Evolutionary conservation across 805 yeast genomes (phyloP).

Genomic region (Ogataea corticis): DNA sequence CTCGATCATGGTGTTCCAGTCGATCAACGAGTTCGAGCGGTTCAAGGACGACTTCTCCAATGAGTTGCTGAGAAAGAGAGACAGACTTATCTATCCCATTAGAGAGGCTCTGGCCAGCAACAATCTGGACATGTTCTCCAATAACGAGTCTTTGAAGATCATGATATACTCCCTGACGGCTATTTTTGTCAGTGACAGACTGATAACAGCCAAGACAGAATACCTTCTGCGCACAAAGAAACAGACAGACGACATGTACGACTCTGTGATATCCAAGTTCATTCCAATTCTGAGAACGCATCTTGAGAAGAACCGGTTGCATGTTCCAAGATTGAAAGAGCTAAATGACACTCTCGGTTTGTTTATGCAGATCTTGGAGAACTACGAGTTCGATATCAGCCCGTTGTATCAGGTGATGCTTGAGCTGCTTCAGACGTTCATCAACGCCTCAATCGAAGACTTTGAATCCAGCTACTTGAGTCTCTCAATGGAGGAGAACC

Average conservation of each 20-base stretch:
- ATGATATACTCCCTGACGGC: slow-evolving; percentile 68
- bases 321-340: slow-evolving; percentile 46
- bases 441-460: slow-evolving; percentile 52
- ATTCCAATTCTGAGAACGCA: slow-evolving; percentile 57
- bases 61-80: slow-evolving; percentile 71
- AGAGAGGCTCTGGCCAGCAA: slow-evolving; percentile 41
- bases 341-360: slow-evolving; percentile 67
- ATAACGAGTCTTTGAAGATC: slow-evolving; percentile 48
- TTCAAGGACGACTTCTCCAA: slow-evolving; percentile 64
- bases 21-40: slow-evolving; percentile 63
- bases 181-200: slow-evolving; percentile 73
- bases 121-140: slow-evolving; percentile 31
- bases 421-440: slow-evolving; percentile 57
- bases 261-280: slow-evolving; percentile 58
- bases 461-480: slow-evolving; percentile 63
- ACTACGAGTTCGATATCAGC: slow-evolving; percentile 58
- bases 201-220: slow-evolving; percentile 62
- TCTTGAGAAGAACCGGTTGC: slow-evolving; percentile 42
- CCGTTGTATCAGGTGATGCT: slow-evolving; percentile 65
- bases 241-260: slow-evolving; percentile 75
- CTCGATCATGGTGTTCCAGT: slow-evolving; percentile 76
- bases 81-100: slow-evolving; percentile 64
- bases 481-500: slow-evolving; percentile 75
- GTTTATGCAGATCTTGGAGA: slow-evolving; percentile 75
- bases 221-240: slow-evolving; percentile 62